A percentile compares a stretch with the other conserved stretches of the same genome.
These are phyloP conservation scores for Oryza rufipogon DNA, from an alignment of 176 grass and related monocot genomes.

Conservation along the genomic window DNA sequence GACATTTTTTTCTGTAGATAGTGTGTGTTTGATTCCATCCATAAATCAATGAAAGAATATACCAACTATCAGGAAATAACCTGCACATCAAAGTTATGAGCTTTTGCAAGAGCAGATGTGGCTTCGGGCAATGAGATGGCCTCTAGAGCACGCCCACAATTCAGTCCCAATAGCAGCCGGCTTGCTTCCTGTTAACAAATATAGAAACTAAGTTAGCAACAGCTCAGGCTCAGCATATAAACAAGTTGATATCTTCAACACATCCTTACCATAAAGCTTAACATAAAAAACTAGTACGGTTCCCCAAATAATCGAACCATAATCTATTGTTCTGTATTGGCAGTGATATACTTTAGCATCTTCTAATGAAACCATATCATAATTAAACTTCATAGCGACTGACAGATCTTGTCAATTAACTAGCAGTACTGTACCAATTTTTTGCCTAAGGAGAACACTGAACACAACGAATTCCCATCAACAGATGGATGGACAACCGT, in stretches of 20 bases:
- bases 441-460: not conserved
- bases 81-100: slow-evolving; percentile 83
- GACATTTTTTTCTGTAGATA: not conserved
- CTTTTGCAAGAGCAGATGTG: slow-evolving; percentile 45
- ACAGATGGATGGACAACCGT: not conserved
- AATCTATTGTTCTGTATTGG: not conserved
- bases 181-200: slow-evolving; percentile 72
- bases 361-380: not conserved
- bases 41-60: not conserved
- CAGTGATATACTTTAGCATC: not conserved
- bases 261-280: not conserved
- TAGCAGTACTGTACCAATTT: not conserved
- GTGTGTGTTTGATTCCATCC: not conserved
- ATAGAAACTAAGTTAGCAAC: slow-evolving; percentile 23
- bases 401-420: not conserved
- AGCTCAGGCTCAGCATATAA: not conserved
- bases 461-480: not conserved
- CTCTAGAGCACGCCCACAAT: slow-evolving; percentile 68
- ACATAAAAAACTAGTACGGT: not conserved
- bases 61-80: slow-evolving; percentile 36
- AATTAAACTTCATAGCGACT: not conserved
- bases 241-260: not conserved
- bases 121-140: slow-evolving; percentile 51
- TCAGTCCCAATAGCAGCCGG: slow-evolving; percentile 74
- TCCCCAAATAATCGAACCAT: not conserved